Conservation (phyloP, 2,329 filamentous ascomycete species). For the Phaeosphaeria sp. region DNA sequence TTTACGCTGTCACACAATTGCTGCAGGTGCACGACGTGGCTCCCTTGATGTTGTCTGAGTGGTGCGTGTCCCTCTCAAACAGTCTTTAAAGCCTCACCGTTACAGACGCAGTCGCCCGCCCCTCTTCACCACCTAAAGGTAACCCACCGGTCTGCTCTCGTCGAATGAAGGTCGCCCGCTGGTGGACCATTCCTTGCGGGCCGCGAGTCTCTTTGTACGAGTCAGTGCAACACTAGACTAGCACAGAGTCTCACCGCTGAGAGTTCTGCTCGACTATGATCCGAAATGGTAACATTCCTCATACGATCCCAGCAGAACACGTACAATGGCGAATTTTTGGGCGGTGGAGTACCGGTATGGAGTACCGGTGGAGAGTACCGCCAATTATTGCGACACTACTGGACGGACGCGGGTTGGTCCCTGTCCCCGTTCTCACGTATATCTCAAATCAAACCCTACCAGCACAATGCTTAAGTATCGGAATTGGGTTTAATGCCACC, state of each 20-base stretch:
- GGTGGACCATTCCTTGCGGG: neutral
- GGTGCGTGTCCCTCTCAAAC: neutral
- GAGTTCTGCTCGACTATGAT: neutral
- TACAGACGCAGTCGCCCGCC: neutral
- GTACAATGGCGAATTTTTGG: neutral
- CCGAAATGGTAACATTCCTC: neutral
- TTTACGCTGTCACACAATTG: no score
- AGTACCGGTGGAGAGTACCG: neutral
- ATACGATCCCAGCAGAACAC: neutral
- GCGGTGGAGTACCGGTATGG: neutral
- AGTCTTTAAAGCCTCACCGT: neutral
- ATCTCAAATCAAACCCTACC: neutral
- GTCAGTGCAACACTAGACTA: neutral
- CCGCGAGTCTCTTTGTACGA: neutral
- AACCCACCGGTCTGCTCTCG: neutral
- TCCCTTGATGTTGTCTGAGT: neutral
- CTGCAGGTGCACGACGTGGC: neutral
- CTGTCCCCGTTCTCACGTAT: neutral
- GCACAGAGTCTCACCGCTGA: neutral
- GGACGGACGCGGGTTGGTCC: neutral
- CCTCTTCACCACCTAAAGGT: neutral
- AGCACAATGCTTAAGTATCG: neutral
- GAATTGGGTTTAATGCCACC: neutral
- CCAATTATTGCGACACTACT: neutral
- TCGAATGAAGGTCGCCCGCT: neutral